phyloP scores from a whole-genome alignment of 2,329 filamentous ascomycete species.

The Microcera coccophila region DNA sequence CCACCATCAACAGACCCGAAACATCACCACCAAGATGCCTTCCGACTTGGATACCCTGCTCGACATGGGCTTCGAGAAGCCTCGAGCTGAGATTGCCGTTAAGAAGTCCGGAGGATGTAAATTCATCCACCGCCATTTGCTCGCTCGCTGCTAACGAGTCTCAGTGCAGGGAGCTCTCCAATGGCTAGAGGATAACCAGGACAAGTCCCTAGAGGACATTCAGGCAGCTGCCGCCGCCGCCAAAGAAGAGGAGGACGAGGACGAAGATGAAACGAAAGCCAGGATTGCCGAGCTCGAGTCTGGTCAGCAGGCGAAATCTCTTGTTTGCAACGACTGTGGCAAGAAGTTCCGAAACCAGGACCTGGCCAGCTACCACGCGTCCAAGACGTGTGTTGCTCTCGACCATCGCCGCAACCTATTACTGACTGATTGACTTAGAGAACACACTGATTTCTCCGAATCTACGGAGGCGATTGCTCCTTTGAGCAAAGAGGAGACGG shows the following conservation, averaged over 20 bases:
- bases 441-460: conserved; percentile 87
- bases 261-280: conserved; percentile 43
- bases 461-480: conserved; percentile 90
- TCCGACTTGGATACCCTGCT: conserved; percentile 59
- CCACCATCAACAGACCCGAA: conserved; percentile 16
- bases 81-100: conserved; percentile 77
- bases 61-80: conserved; percentile 78
- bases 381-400: conserved; percentile 75
- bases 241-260: conserved; percentile 48
- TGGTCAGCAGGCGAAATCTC: conserved; percentile 67
- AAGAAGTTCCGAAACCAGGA: conserved; percentile 82
- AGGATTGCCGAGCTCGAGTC: conserved; percentile 64
- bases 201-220: conserved; percentile 81
- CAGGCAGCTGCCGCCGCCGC: conserved; percentile 43
- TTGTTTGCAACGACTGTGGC: conserved; percentile 91
- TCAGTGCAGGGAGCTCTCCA: conserved; percentile 86
- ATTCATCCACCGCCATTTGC: conserved; percentile 25
- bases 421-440: conserved; percentile 36
- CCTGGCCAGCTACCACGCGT: conserved; percentile 84
- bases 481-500: conserved; percentile 88
- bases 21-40: conserved; percentile 46
- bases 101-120: conserved; percentile 76
- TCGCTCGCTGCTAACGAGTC: conserved; percentile 7
- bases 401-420: too few species aligned
- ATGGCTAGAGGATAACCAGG: conserved; percentile 90